Conservation (phyloP, 2,329 filamentous ascomycete genomes). For the Diaporthe citriasiana region DNA sequence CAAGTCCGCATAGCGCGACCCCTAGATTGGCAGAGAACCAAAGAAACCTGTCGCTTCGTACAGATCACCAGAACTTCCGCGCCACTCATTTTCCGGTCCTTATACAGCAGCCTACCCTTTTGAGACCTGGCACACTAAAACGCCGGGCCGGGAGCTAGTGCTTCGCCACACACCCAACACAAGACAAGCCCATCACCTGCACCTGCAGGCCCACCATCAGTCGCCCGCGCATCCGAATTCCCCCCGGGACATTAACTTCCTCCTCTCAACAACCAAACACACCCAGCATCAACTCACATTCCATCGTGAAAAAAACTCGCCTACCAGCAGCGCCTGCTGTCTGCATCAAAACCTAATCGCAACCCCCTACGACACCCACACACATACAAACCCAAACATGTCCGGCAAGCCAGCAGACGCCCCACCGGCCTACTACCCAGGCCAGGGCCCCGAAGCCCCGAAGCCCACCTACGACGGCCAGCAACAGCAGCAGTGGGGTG, state of each 20-base stretch:
- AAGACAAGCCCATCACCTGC: not conserved
- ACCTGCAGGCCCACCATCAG: not conserved
- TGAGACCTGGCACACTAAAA: slow-evolving; percentile 24
- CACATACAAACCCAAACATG: slow-evolving; percentile 17
- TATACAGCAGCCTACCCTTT: not conserved
- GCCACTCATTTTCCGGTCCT: slow-evolving; percentile 9
- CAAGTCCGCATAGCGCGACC: not conserved
- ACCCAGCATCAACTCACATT: not conserved
- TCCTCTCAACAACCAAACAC: not conserved
- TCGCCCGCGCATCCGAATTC: slow-evolving; percentile 27
- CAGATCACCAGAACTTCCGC: not conserved
- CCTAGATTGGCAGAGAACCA: not conserved
- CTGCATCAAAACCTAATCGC: not conserved
- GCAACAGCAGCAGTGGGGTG: slow-evolving; percentile 26
- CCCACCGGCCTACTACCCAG: slow-evolving; percentile 40
- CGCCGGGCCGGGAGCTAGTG: slow-evolving; percentile 30
- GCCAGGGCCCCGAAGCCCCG: slow-evolving; percentile 35
- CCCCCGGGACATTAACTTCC: not conserved
- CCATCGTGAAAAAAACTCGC: not conserved
- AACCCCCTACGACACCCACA: not conserved
- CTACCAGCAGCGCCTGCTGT: not conserved
- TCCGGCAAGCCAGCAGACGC: slow-evolving; percentile 38
- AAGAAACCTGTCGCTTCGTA: not conserved
- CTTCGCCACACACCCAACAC: slow-evolving; percentile 28
- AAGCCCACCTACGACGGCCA: slow-evolving; percentile 38